Base-by-base conservation (phyloP, 352 stramenopile genomes). In the Pythium aristosporum region DNA sequence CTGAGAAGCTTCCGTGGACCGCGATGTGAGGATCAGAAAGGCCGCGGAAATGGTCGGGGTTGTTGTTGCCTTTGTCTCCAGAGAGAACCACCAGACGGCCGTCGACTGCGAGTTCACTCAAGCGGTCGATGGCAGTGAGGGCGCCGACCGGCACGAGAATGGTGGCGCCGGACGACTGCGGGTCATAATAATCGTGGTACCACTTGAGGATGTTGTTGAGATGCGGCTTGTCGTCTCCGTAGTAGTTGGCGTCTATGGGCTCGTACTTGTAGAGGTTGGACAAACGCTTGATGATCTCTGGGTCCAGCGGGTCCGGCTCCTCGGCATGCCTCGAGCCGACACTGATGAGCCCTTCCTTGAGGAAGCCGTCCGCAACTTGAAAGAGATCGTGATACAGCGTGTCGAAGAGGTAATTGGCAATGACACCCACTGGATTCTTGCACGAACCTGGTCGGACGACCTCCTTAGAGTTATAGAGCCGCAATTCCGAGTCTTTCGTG, bases 331-430 rank as follows among this genome's bases (percentile, higher is more conserved):
- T 89, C 13, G 86, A 94, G 21, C 86, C 86, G 32, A 97, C 90
- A 63, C 86, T 96, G 23, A 97, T 88, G 1, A 98, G 76, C 0
- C 92, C 94, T 71, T 98, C 86, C 67, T 97, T 97, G 16, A 98
- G 65, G 3, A 88, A 63, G 8, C 89, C 89, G 12, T 73, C 53
- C 20, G 97, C 82, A 16, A 98, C 84, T 65, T 97, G 88, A 56
- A 97, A 96, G 10, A 96, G 75, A 37, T 97, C 89, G 63, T 96
- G 86, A 51, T 90, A 89, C 15, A 98, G 76, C n/a, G 94, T 98
- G 70, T 98, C 92, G 49, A 98, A 98, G 15, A 98, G 74, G 70
- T 98, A 98, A 69, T 98, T 98, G 46, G 94, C 92, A 54, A 98
- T 84, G 46, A 98, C 71, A 52, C 87, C 91, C 6, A 98, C 66